A percentile compares a stretch with the other conserved stretches of the same genome.
Conservation (phyloP, 1,284 basidiomycete species). For the Leccinum subspadiceum region DNA sequence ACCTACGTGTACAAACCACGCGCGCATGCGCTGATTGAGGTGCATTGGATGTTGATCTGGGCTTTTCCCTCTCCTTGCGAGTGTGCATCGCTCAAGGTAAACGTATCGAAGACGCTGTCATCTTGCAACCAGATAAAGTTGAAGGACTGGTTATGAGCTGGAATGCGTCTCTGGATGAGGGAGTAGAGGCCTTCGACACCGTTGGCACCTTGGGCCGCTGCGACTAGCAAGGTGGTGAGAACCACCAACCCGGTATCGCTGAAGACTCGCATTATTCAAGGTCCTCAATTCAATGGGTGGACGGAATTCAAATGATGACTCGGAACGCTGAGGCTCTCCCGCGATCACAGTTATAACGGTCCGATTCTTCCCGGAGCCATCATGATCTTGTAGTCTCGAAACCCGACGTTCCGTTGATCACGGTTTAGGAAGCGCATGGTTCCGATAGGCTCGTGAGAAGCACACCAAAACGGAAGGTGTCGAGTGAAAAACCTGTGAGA, state of each 20-base stretch:
- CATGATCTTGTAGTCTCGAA: too few relatives aligned
- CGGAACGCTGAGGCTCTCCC: background rate
- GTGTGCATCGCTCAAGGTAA: conserved; percentile 25
- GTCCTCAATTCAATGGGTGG: background rate
- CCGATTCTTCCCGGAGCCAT: background rate
- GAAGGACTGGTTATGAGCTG: conserved; percentile 24
- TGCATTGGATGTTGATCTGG: conserved; percentile 23
- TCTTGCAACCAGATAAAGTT: conserved; percentile 15
- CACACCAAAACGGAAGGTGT: too few relatives aligned
- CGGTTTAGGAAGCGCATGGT: too few relatives aligned
- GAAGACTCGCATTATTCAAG: background rate
- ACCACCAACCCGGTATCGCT: background rate
- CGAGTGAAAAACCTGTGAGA: too few relatives aligned
- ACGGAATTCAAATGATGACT: background rate
- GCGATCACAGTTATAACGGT: background rate
- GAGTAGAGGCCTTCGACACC: conserved; percentile 16
- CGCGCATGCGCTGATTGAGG: conserved; percentile 23
- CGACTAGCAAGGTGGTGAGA: background rate
- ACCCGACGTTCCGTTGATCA: too few relatives aligned
- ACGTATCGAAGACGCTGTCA: conserved; percentile 17
- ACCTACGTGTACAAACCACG: background rate
- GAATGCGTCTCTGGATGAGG: conserved; percentile 26
- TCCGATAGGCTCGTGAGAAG: too few relatives aligned
- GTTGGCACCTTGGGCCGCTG: background rate
- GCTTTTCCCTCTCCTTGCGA: background rate